Evolutionary conservation across 176 grass and related monocot species (phyloP).

Genomic region (Oryza brachyantha): DNA sequence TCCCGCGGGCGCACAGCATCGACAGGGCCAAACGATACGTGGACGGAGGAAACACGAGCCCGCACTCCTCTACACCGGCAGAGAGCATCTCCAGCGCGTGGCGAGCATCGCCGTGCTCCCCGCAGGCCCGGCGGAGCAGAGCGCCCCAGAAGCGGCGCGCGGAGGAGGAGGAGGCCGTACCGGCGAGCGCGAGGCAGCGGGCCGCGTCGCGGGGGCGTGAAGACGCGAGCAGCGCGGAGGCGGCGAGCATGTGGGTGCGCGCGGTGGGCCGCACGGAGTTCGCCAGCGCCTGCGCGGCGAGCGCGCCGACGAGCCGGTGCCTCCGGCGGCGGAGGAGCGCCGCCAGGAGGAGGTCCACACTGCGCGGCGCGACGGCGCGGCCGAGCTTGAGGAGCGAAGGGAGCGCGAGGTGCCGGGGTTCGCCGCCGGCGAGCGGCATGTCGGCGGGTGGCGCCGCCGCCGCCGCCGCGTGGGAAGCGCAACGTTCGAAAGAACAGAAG

Average conservation of each 20-base stretch:
- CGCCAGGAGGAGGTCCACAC: slow-evolving; percentile 25
- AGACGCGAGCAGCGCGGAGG: slow-evolving; percentile 32
- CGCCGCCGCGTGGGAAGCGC: not conserved
- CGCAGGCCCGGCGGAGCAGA: slow-evolving; percentile 51
- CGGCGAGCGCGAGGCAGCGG: slow-evolving; percentile 24
- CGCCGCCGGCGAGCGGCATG: slow-evolving; percentile 31
- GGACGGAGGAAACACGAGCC: slow-evolving; percentile 16
- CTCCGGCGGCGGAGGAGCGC: slow-evolving; percentile 39
- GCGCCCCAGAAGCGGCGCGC: slow-evolving; percentile 44
- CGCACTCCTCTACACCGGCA: slow-evolving; percentile 32
- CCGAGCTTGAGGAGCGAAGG: slow-evolving; percentile 36
- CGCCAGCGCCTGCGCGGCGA: slow-evolving; percentile 38
- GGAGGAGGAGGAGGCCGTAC: not conserved
- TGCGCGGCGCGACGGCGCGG: not conserved
- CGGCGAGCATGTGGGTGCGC: slow-evolving; percentile 34
- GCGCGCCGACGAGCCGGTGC: slow-evolving; percentile 36
- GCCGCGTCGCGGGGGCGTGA: slow-evolving; percentile 24
- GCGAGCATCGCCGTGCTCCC: slow-evolving; percentile 21
- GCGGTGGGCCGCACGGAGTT: slow-evolving; percentile 35
- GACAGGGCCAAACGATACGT: slow-evolving; percentile 37
- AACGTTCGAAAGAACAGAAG: slow-evolving; percentile 38
- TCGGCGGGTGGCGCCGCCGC: not conserved
- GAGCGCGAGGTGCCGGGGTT: not conserved
- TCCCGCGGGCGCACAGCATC: slow-evolving; percentile 31
- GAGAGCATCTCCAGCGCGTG: slow-evolving; percentile 46